Evolutionary conservation across 768 basidiomycete genomes (phyloP), one percentile per base, ranked within the genome.

Genomic region (Lenzites betulinus): DNA sequence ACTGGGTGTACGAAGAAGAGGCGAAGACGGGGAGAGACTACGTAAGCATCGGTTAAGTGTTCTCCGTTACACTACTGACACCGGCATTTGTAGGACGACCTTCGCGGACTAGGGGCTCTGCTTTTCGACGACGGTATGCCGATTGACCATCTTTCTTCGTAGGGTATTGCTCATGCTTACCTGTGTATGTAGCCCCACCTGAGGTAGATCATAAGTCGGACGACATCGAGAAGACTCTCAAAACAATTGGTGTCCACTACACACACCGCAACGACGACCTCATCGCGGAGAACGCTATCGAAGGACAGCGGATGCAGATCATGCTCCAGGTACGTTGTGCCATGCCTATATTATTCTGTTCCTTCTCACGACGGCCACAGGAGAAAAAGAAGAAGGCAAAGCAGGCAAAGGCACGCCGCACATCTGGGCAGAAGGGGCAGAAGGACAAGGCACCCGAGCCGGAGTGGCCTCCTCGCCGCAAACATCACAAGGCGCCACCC

Each of bases 251-350:
- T 2, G 83, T 90, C 4, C 80, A 78, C 51, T 93, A 93, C 63
- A 88, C 82, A 33, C 92, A 93, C 67, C 79, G 81, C 23, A 93
- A 93, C 62, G 87, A 90, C 54, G 82, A 87, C 20, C 76, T 93
- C 15, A 76, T 93, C 15, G 77, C 79, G 8, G 82, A 87, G 3
- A 93, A 85, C 67, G 79, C 78, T 9, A 84, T 92, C 26, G 89
- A 90, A 66, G 84, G 85, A 53, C 82, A 85, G 65, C 80, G 84
- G 44, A 80, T 85, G 3, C 81, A 79, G 59, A 79, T 78, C 22
- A 80, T 81, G 16, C 71, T 86, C 28, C 73, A 81, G 73, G 87
- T 86, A 60, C 64, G 18, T 46, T 50, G 9, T 22, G 36, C 48
- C 39, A 26, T 30, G 41, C 36, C 2, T 51, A n/a, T 30, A 26